Evolutionary conservation across 2,329 filamentous ascomycete species (phyloP).

Genomic region (Lachnellula cervina): DNA sequence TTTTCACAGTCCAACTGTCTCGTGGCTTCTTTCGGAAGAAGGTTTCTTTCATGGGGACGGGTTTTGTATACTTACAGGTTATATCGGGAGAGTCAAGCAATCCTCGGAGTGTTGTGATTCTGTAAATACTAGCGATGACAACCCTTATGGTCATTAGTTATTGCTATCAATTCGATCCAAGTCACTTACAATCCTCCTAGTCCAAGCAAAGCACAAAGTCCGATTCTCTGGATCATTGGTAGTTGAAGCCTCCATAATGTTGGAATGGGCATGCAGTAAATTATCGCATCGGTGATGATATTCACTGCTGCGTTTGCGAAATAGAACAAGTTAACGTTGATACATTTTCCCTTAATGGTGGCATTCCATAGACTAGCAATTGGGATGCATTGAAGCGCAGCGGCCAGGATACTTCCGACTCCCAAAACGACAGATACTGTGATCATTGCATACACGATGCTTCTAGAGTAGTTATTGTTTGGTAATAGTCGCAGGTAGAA

Average conservation of each 20-base stretch:
- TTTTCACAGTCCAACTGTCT: too few relatives aligned
- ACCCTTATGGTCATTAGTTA: too few relatives aligned
- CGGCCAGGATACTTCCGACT: conserved; percentile 37
- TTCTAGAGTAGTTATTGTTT: conserved; percentile 32
- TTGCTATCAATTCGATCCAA: too few relatives aligned
- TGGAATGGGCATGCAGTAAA: conserved; percentile 40
- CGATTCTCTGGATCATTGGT: conserved; percentile 41
- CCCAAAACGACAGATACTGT: conserved; percentile 38
- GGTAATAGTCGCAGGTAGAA: conserved; percentile 36
- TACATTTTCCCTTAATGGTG: conserved; percentile 32
- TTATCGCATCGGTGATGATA: conserved; percentile 42
- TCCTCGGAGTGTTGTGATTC: too few relatives aligned
- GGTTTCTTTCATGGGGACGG: too few relatives aligned
- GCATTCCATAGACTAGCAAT: conserved; percentile 37
- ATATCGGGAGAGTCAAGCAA: too few relatives aligned
- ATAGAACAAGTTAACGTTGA: conserved; percentile 44
- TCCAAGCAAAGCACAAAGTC: conserved; percentile 38
- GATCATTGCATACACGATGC: conserved; percentile 36
- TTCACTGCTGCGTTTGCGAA: conserved; percentile 43
- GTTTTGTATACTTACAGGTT: too few relatives aligned
- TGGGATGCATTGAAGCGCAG: conserved; percentile 41
- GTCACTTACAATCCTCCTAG: conserved; percentile 35
- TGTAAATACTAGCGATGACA: too few relatives aligned
- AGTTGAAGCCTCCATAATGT: conserved; percentile 41
- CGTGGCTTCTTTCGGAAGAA: too few relatives aligned